phyloP scores from a whole-genome alignment of 257 asterid genomes.

The Solanum pimpinellifolium region DNA sequence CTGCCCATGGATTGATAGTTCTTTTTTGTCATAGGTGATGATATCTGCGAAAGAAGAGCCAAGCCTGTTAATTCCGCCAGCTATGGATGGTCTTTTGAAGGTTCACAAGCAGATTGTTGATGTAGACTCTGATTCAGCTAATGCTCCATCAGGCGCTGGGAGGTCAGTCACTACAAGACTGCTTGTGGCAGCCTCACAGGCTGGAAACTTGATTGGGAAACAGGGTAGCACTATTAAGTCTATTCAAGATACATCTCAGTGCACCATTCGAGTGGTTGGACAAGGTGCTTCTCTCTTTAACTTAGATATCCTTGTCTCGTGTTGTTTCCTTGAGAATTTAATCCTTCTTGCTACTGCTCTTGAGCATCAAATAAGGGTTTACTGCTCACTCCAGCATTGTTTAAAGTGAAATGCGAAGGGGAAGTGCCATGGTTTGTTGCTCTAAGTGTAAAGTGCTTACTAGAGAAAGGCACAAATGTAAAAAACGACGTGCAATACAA shows the following conservation, averaged over 20 bases:
- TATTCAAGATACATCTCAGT: conserved; percentile 71
- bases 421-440: neutral
- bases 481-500: neutral
- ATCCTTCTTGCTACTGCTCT: neutral
- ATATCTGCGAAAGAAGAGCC: conserved; percentile 87
- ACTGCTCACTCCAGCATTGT: neutral
- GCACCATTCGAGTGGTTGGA: conserved; percentile 70
- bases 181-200: conserved; percentile 85
- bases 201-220: conserved; percentile 91
- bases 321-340: neutral
- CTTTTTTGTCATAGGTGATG: conserved; percentile 32
- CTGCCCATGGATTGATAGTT: neutral
- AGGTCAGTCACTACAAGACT: conserved; percentile 58
- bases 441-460: neutral
- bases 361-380: neutral
- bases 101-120: conserved; percentile 70
- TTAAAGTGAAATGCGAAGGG: neutral
- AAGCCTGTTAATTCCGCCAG: conserved; percentile 62
- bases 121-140: conserved; percentile 44
- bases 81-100: conserved; percentile 74
- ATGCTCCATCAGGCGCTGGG: conserved; percentile 24
- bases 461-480: neutral
- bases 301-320: neutral
- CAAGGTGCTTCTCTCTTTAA: conserved; percentile 37
- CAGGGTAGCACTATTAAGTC: conserved; percentile 86